These are phyloP conservation scores for Acanthamoeba sp. DNA, from an alignment of 208 protist genomes.

Conservation along the genomic window DNA sequence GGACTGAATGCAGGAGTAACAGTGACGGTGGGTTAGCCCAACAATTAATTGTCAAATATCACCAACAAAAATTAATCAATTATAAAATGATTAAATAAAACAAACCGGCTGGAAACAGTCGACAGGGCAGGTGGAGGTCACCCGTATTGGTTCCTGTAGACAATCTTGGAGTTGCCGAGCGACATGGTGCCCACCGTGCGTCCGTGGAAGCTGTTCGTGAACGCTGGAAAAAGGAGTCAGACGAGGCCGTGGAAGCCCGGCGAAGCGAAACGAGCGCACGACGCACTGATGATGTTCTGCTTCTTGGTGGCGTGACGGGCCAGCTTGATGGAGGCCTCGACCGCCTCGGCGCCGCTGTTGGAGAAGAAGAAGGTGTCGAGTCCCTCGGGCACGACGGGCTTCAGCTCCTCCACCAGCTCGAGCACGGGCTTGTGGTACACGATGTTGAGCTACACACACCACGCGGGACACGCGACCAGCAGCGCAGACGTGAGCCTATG, in stretches of 20 bases:
- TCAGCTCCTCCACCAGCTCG: conserved; percentile 63
- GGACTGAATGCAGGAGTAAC: conserved; percentile 34
- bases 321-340: conserved; percentile 69
- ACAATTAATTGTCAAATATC: too few species aligned
- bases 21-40: too few species aligned
- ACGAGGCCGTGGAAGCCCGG: not conserved
- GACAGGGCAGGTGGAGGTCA: not conserved
- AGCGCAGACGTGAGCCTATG: too few species aligned
- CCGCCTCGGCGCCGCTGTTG: conserved; percentile 70
- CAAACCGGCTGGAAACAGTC: not conserved
- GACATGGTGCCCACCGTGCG: conserved; percentile 78
- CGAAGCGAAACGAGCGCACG: not conserved
- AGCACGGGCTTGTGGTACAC: conserved; percentile 70
- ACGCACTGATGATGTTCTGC: conserved; percentile 51
- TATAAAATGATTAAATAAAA: not conserved
- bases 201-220: conserved; percentile 56
- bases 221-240: not conserved
- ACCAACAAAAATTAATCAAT: too few species aligned
- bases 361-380: conserved; percentile 69
- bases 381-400: conserved; percentile 59
- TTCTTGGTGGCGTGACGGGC: conserved; percentile 67
- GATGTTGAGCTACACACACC: conserved; percentile 25
- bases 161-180: conserved; percentile 85
- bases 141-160: conserved; percentile 76
- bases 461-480: not conserved